Percentiles rank a stretch among this genome's conserved stretches.
Conservation (phyloP, 805 yeast species). For the Candida vartiovaarae region DNA sequence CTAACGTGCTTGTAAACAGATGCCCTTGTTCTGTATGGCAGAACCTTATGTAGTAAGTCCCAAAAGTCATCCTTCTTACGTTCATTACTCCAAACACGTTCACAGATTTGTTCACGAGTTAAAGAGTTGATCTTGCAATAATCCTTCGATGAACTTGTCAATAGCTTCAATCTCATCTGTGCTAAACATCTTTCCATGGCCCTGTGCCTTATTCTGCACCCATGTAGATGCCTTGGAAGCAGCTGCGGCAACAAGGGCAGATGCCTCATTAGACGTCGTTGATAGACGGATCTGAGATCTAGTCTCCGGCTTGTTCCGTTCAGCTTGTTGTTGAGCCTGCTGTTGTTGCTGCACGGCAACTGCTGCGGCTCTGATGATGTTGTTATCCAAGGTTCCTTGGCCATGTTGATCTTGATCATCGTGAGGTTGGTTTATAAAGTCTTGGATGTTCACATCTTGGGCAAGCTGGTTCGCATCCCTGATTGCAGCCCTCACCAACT, state of each 20-base stretch:
- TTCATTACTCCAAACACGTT: conserved; percentile 81
- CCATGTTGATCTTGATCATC: conserved; percentile 7
- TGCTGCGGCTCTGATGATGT: conserved; percentile 25
- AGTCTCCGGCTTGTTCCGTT: conserved; percentile 1
- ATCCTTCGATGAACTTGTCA: conserved; percentile 60
- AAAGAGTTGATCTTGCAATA: conserved; percentile 60
- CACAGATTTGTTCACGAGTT: conserved; percentile 64
- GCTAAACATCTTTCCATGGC: conserved; percentile 36
- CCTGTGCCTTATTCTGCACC: conserved; percentile 1
- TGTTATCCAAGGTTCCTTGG: conserved; percentile 8
- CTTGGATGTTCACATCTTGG: conserved; percentile 30
- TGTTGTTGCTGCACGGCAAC: conserved; percentile 15
- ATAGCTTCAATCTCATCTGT: conserved; percentile 63
- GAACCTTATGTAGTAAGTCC: conserved; percentile 71
- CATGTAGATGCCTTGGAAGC: conserved; percentile 35
- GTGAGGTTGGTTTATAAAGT: conserved; percentile 22
- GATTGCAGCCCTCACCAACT: conserved; percentile 63
- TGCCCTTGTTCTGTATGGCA: conserved; percentile 83
- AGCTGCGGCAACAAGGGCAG: conserved; percentile 36
- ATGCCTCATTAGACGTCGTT: conserved; percentile 24
- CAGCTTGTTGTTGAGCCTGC: conserved; percentile 3
- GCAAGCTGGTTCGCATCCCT: conserved; percentile 62
- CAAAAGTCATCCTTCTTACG: conserved; percentile 85
- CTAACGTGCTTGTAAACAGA: conserved; percentile 90
- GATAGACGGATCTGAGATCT: not conserved